phyloP scores from a whole-genome alignment of 805 yeast genomes.

The Candida ponderosae region DNA sequence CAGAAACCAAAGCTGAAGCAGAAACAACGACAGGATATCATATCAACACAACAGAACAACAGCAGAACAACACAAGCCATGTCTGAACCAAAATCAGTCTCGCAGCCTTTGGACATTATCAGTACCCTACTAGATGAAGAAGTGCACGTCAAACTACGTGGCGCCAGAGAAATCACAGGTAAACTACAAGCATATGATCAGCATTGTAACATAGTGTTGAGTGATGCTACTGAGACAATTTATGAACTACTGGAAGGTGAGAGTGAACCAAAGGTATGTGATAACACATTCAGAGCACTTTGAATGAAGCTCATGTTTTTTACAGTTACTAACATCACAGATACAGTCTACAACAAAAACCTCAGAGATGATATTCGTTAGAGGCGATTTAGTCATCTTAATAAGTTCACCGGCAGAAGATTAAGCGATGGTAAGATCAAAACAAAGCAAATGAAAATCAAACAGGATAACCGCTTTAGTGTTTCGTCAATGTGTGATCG shows the following conservation, averaged over 20 bases:
- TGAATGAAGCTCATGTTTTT: background rate
- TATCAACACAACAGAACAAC: background rate
- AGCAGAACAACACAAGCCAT: background rate
- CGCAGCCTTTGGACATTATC: constrained; percentile 88
- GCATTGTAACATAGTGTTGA: constrained; percentile 91
- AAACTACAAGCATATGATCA: constrained; percentile 89
- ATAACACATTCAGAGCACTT: background rate
- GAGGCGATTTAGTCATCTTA: constrained; percentile 96
- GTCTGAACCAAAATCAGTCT: constrained; percentile 2
- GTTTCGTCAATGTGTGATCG: too few relatives aligned
- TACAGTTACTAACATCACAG: constrained; percentile 1
- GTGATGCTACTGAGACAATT: constrained; percentile 85
- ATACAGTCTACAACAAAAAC: constrained; percentile 40
- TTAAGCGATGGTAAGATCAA: constrained; percentile 8
- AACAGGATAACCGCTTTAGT: too few relatives aligned
- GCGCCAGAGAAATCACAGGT: constrained; percentile 89
- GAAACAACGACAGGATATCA: too few relatives aligned
- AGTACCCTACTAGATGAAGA: constrained; percentile 81
- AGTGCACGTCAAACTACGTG: constrained; percentile 84
- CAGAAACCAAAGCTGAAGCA: too few relatives aligned
- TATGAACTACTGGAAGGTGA: constrained; percentile 47
- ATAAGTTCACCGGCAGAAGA: constrained; percentile 44
- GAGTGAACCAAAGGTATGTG: constrained; percentile 27
- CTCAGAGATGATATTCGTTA: constrained; percentile 85
- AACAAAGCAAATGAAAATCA: too few relatives aligned